Percentiles rank a stretch among this genome's conserved stretches.
Conservation (phyloP, 2,329 filamentous ascomycete species). For the Chaetomium globosum region DNA sequence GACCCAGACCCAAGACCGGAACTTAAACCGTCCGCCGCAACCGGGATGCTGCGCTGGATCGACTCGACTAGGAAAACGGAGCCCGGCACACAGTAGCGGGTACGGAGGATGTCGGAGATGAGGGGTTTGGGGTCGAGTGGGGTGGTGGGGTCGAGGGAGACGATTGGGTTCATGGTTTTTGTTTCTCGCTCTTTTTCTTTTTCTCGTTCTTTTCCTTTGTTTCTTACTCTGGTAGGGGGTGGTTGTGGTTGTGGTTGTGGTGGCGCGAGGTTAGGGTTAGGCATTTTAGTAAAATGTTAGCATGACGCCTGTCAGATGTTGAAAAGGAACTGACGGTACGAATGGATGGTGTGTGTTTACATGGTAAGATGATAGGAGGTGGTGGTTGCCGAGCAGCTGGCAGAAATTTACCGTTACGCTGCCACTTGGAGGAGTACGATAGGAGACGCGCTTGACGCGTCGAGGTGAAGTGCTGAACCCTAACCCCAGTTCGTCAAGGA, state of each 20-base stretch:
- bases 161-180: constrained; percentile 22
- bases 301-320: background rate
- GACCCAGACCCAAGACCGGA: too few species aligned
- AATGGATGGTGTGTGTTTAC: background rate
- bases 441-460: constrained; percentile 12
- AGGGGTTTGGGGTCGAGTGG: constrained; percentile 45
- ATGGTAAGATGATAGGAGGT: background rate
- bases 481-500: constrained; percentile 1
- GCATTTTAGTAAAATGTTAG: constrained; percentile 1
- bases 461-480: background rate
- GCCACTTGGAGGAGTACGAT: background rate
- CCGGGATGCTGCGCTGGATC: constrained; percentile 28
- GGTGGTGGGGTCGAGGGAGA: constrained; percentile 34
- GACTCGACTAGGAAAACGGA: constrained; percentile 53
- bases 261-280: constrained; percentile 6
- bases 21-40: background rate
- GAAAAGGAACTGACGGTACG: background rate
- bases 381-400: constrained; percentile 1
- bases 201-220: background rate
- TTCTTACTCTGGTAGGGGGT: too few species aligned
- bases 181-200: background rate
- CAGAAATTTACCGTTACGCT: background rate
- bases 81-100: constrained; percentile 50
- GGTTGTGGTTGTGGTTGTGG: background rate
- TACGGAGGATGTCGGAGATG: constrained; percentile 54